Evolutionary conservation across 257 asterid species (phyloP), one percentile per base, ranked within the genome.

Genomic region (Perilla frutescens): DNA sequence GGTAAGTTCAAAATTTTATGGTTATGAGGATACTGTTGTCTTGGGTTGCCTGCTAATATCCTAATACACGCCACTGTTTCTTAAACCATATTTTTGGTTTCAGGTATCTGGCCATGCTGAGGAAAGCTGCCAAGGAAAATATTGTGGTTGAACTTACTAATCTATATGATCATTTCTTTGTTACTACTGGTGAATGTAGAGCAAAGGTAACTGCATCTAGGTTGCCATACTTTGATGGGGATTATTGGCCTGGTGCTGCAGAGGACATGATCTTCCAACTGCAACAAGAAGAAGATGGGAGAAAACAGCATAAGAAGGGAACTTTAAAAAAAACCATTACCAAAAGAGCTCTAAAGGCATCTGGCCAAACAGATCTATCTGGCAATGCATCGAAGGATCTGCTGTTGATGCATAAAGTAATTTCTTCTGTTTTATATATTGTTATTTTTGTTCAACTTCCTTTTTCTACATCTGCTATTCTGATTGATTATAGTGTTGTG

Each of bases 191-290:
- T 40, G 99, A 92, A 84, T 84, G 93, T 78, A 95, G 76, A 87
- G 90, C 98, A 73, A 92, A 89, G 84, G 89, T 90, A 70, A 92
- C 99, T 80, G 98, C 98, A 62, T 76, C 98, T 69, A 90, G 99
- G 61, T 82, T 95, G 79, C 99, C 99, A 50, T 95, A 95, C 80
- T 95, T 95, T 62, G 99, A 95, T 79, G 99, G 99, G 66, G 99
- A 95, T 78, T 92, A 95, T 79, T 95, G 99, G 98, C 98, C 99
- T 75, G 98, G 99, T 72, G 98, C 98, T 75, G 99, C 99, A 3
- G 99, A 94, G 84, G 99, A 94, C 81, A 91, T 90, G 87, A 90
- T 94, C 73, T 75, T 70, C 81, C 96, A 88, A 79, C 85, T 94
- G 66, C 98, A 91, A 81, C 96, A 91, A 82, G 98, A 91, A 73